A percentile compares a stretch with the other conserved stretches of the same genome.
phyloP scores from a whole-genome alignment of 2,329 filamentous ascomycete genomes.

The Aspergillaceae sp. region DNA sequence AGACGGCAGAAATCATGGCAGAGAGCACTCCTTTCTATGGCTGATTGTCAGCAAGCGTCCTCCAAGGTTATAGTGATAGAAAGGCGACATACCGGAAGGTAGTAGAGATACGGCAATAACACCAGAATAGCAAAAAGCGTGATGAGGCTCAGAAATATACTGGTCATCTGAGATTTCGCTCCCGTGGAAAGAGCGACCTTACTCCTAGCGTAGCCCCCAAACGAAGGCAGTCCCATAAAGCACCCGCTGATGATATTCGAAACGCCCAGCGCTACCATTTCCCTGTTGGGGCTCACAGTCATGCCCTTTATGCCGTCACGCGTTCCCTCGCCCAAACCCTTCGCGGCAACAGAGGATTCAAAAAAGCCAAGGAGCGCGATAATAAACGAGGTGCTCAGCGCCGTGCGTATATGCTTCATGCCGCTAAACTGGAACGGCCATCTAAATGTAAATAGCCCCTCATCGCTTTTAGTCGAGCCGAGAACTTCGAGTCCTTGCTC shows the following conservation, averaged over 20 bases:
- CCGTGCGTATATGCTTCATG: conserved; percentile 73
- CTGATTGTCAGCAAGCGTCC: conserved; percentile 1
- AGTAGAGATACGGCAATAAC: conserved; percentile 86
- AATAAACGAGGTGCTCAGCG: conserved; percentile 83
- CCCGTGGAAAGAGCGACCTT: conserved; percentile 93
- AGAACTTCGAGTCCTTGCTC: conserved; percentile 71
- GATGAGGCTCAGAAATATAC: conserved; percentile 73
- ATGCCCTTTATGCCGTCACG: conserved; percentile 66
- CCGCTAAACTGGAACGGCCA: conserved; percentile 74
- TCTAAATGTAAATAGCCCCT: conserved; percentile 66
- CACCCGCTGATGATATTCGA: conserved; percentile 87
- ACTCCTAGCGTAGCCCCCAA: conserved; percentile 91
- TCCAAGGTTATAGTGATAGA: neutral
- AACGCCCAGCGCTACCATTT: conserved; percentile 81
- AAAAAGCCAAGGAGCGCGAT: conserved; percentile 97
- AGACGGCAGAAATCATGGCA: conserved; percentile 90
- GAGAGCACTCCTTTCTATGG: conserved; percentile 80
- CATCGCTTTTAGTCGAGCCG: conserved; percentile 67
- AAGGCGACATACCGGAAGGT: conserved; percentile 65
- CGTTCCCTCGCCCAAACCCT: conserved; percentile 62
- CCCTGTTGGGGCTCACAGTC: conserved; percentile 79
- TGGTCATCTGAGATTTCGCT: conserved; percentile 87
- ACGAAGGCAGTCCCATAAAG: conserved; percentile 87
- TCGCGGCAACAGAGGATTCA: conserved; percentile 91
- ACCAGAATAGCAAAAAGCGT: conserved; percentile 73